Evolutionary conservation across 306 rosid species (phyloP).

Genomic region (Albizia julibrissin): DNA sequence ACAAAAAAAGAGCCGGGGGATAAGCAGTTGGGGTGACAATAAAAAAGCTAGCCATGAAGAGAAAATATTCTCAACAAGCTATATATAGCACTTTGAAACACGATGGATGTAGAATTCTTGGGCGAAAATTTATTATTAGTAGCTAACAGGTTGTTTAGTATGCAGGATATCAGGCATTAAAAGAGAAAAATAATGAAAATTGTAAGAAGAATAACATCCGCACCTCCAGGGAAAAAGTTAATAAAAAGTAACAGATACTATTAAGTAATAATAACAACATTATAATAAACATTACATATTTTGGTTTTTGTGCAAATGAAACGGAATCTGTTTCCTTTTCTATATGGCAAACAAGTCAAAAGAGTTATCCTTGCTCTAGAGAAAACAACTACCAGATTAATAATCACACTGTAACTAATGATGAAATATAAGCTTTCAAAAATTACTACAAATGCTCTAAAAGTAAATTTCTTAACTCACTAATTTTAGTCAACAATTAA

Average conservation of each 20-base stretch:
- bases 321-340: too few relatives aligned
- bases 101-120: neutral
- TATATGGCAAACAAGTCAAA: neutral
- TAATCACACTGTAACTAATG: neutral
- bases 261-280: neutral
- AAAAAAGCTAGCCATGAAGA: neutral
- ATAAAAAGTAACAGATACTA: neutral
- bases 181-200: neutral
- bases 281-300: neutral
- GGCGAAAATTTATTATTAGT: neutral
- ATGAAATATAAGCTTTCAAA: neutral
- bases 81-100: conserved; percentile 9
- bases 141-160: neutral
- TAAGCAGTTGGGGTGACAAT: neutral
- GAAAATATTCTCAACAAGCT: conserved; percentile 6
- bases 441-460: neutral
- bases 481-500: neutral
- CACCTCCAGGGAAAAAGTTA: neutral
- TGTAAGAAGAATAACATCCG: neutral
- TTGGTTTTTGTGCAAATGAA: neutral
- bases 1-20: too few relatives aligned
- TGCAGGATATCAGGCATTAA: neutral
- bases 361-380: conserved; percentile 8
- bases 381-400: neutral
- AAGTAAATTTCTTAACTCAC: neutral